Base-by-base conservation (phyloP, 257 asterid species). In the Solanum sparsipilum region DNA sequence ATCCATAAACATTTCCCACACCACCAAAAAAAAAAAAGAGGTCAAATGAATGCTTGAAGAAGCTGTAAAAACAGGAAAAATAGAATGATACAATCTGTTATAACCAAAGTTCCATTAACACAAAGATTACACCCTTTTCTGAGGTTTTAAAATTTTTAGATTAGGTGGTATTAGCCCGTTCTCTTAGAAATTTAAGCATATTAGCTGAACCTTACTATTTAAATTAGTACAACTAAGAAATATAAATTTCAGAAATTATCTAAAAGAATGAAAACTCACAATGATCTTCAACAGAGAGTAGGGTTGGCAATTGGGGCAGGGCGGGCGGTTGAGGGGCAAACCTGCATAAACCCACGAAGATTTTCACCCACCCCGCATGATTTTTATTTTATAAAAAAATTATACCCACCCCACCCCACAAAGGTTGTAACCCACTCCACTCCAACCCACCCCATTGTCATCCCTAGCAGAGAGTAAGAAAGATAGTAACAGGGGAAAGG, bases 51-150 rank as follows among this genome's bases (percentile, higher is more conserved):
- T 56, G 67, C 67, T 56, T 20, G 1, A 3, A 56, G 23, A 56
- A 56, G 67, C 67, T 56, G 67, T 20, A 18, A 56, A 56, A 56
- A 56, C 11, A 56, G 23, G 2, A 20, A 56, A 56, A 75, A 75
- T 36, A 38, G 29, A 38, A 31, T 76, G 60, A 76, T 39, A 76
- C 58, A 76, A 78, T 78, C 35, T 39, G 7, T 89, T 48, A 86
- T 38, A 84, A 52, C 90, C 94, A 90, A 86, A 88, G 90, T 89
- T 88, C 25, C 95, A 91, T 92, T 71, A 92, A 93, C 86, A 86
- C 84, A 25, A 41, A 78, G 38, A 44, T 8, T 4, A 27, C 20
- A 41, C 6, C 48, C 10, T 73, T n/a, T 41, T 13, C 35, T 13
- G 8, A 65, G 65, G 36, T 41, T 41, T 41, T 25, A 35, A 78